A percentile compares a stretch with the other conserved stretches of the same genome.
phyloP scores from a whole-genome alignment of 805 yeast species.

The Maudiozyma bulderi region DNA sequence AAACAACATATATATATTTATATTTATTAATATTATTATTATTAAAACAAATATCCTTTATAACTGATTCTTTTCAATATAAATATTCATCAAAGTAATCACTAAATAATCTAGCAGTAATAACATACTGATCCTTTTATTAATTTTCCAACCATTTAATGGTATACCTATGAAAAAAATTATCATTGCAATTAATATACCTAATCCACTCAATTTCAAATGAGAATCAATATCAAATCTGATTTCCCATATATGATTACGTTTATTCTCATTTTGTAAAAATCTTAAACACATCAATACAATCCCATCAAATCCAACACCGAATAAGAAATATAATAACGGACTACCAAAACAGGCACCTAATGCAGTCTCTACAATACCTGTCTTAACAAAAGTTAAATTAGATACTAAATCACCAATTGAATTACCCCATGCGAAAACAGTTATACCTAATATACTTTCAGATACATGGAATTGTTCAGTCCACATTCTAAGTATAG shows the following conservation, averaged over 20 bases:
- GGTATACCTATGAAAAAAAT: constrained; percentile 36
- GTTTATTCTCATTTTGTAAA: neutral
- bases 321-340: constrained; percentile 61
- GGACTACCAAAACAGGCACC: constrained; percentile 96
- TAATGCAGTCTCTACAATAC: constrained; percentile 83
- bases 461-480: constrained; percentile 54
- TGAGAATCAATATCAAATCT: constrained; percentile 33
- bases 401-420: constrained; percentile 84
- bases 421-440: constrained; percentile 89
- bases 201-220: constrained; percentile 31
- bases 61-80: constrained; percentile 6
- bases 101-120: constrained; percentile 15
- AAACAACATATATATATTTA: neutral
- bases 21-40: neutral
- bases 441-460: constrained; percentile 74
- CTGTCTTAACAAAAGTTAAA: constrained; percentile 67
- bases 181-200: constrained; percentile 33
- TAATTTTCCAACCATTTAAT: constrained; percentile 37
- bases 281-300: constrained; percentile 26
- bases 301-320: constrained; percentile 70
- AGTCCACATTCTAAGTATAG: constrained; percentile 51
- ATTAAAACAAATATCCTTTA: neutral
- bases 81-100: constrained; percentile 15
- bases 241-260: constrained; percentile 11
- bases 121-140: constrained; percentile 32